phyloP scores from a whole-genome alignment of 768 basidiomycete genomes.

The Lactarius trivialis region DNA sequence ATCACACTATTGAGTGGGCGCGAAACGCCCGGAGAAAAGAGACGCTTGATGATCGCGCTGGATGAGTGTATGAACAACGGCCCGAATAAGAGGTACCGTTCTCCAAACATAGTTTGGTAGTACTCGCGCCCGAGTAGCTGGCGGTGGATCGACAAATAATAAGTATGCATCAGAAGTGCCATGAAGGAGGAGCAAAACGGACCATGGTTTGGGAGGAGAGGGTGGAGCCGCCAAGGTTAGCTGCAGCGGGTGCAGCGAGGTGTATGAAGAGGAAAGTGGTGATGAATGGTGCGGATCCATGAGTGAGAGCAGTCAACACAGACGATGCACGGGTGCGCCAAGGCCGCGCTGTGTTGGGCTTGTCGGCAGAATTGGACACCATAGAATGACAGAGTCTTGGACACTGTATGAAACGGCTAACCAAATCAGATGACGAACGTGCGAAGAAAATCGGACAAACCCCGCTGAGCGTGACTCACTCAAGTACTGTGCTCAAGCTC shows the following conservation, averaged over 20 bases:
- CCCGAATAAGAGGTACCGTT: slow-evolving; percentile 58
- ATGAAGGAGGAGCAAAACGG: slow-evolving; percentile 23
- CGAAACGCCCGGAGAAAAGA: slow-evolving; percentile 38
- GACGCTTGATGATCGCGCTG: slow-evolving; percentile 52
- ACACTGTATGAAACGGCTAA: neutral
- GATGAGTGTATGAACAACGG: slow-evolving; percentile 63
- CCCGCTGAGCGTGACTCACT: neutral
- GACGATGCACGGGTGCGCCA: slow-evolving; percentile 21
- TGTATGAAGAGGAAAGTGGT: slow-evolving; percentile 74
- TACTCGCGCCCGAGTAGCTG: slow-evolving; percentile 84
- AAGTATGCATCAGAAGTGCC: neutral
- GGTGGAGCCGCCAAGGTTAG: slow-evolving; percentile 58
- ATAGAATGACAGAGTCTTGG: neutral
- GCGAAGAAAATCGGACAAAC: neutral
- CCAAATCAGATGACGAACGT: neutral
- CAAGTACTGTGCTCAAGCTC: no score
- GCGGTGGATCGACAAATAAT: neutral
- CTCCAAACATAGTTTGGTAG: slow-evolving; percentile 68
- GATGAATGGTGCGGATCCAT: slow-evolving; percentile 71
- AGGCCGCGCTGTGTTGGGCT: neutral
- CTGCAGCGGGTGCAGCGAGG: slow-evolving; percentile 64
- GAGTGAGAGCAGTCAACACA: slow-evolving; percentile 49
- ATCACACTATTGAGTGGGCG: slow-evolving; percentile 40
- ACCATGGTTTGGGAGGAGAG: slow-evolving; percentile 74
- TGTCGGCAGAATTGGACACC: neutral